phyloP scores from a whole-genome alignment of 805 yeast species.

The Metschnikowia lochheadii region DNA sequence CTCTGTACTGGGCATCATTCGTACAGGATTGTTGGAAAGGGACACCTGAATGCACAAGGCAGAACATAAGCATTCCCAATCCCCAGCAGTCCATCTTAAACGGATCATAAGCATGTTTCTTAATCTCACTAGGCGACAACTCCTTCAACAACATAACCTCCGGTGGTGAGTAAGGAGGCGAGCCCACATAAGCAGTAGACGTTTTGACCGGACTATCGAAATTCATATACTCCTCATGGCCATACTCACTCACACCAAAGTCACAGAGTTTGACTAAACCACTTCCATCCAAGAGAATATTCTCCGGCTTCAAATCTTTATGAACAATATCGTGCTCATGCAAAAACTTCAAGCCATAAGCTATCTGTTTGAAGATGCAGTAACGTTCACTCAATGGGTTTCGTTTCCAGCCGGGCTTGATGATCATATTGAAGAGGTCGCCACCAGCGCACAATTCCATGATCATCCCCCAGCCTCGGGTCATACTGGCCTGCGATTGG shows the following conservation, averaged over 20 bases:
- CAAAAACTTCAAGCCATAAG: conserved; percentile 55
- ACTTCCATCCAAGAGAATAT: conserved; percentile 52
- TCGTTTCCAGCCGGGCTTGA: conserved; percentile 57
- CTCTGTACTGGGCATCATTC: conserved; percentile 50
- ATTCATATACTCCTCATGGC: conserved; percentile 52
- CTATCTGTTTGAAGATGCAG: conserved; percentile 67
- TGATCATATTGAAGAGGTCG: conserved; percentile 56
- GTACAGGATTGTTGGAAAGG: conserved; percentile 56
- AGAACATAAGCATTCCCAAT: conserved; percentile 63
- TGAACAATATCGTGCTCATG: conserved; percentile 69
- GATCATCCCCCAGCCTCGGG: conserved; percentile 74
- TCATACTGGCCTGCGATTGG: conserved; percentile 49
- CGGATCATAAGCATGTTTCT: conserved; percentile 53
- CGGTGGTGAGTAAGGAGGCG: conserved; percentile 80
- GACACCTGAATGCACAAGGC: conserved; percentile 51
- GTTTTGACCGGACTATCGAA: conserved; percentile 36
- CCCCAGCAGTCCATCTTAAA: conserved; percentile 71
- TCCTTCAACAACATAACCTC: conserved; percentile 58
- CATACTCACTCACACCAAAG: conserved; percentile 71
- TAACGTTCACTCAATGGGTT: conserved; percentile 48
- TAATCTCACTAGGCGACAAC: conserved; percentile 25
- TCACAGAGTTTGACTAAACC: conserved; percentile 70
- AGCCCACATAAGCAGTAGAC: conserved; percentile 58
- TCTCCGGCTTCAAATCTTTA: conserved; percentile 73
- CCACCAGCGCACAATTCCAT: conserved; percentile 60